Conservation (phyloP, 441 rosid species). For the Gossypium schwendimanii region DNA sequence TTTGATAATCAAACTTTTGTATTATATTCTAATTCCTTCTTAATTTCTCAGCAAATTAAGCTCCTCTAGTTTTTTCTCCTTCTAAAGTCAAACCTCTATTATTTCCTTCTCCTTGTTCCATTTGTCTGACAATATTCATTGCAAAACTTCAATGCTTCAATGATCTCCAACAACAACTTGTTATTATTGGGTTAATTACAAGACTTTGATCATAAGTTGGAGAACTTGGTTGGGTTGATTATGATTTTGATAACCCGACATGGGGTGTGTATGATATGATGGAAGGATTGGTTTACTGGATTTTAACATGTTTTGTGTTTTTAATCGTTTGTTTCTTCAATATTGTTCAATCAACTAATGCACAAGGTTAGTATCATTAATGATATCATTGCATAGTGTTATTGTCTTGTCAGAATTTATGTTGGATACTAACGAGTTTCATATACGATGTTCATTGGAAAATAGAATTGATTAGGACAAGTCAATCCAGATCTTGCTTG, state of each 20-base stretch:
- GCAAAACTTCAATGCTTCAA: neutral
- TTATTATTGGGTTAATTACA: neutral
- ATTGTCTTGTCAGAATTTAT: constrained; percentile 1
- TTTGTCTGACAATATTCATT: constrained; percentile 4
- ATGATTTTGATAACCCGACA: constrained; percentile 27
- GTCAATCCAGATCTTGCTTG: constrained; percentile 14
- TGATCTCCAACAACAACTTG: neutral
- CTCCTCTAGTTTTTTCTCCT: constrained; percentile 21
- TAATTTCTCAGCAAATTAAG: constrained; percentile 17
- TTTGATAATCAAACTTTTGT: constrained; percentile 21
- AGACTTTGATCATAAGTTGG: neutral
- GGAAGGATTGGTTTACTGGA: constrained; percentile 33
- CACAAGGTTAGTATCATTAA: constrained; percentile 38
- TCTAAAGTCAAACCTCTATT: constrained; percentile 48
- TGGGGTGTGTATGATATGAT: constrained; percentile 46
- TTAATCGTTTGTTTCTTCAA: constrained; percentile 27
- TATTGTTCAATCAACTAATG: constrained; percentile 29
- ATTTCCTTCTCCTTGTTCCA: constrained; percentile 20
- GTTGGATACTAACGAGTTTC: neutral
- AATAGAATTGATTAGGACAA: neutral
- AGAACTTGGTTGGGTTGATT: constrained; percentile 18
- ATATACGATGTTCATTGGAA: neutral
- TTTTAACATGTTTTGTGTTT: constrained; percentile 19
- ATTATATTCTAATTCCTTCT: constrained; percentile 30
- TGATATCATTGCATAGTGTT: neutral